Conservation (phyloP, 2,329 filamentous ascomycete species). For the Nemania bipapillata region DNA sequence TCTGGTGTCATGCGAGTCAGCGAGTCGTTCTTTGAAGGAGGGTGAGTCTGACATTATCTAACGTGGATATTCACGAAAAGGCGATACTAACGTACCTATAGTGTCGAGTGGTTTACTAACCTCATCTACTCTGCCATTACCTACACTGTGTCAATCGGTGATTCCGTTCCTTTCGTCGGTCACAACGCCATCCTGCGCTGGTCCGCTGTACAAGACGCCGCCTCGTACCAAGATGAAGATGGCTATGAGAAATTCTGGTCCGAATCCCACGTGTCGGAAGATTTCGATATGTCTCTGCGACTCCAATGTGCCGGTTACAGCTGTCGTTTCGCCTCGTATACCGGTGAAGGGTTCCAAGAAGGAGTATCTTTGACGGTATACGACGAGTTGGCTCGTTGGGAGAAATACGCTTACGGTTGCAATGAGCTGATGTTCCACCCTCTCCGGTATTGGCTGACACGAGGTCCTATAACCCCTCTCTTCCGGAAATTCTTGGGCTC, state of each 20-base stretch:
- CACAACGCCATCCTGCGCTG: slow-evolving; percentile 81
- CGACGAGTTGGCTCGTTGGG: slow-evolving; percentile 85
- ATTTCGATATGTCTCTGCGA: slow-evolving; percentile 84
- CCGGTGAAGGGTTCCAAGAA: slow-evolving; percentile 81
- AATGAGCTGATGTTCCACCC: slow-evolving; percentile 85
- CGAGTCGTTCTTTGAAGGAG: slow-evolving; percentile 74
- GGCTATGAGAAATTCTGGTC: slow-evolving; percentile 85
- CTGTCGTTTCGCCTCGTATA: slow-evolving; percentile 77
- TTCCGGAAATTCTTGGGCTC: slow-evolving; percentile 79
- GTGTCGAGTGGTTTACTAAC: slow-evolving; percentile 77
- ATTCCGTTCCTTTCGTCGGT: slow-evolving; percentile 82
- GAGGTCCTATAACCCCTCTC: slow-evolving; percentile 80
- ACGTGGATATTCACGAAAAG: not conserved
- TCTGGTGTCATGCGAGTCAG: slow-evolving; percentile 84
- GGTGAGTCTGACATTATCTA: slow-evolving; percentile 43
- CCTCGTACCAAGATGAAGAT: slow-evolving; percentile 72
- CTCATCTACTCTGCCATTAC: slow-evolving; percentile 80
- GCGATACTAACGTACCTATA: slow-evolving; percentile 51
- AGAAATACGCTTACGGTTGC: slow-evolving; percentile 87
- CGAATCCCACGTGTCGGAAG: slow-evolving; percentile 81
- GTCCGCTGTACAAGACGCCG: slow-evolving; percentile 78
- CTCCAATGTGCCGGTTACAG: slow-evolving; percentile 78
- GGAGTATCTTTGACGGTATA: slow-evolving; percentile 86
- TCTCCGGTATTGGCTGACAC: slow-evolving; percentile 75
- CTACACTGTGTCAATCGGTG: slow-evolving; percentile 80